A percentile compares a stretch with the other conserved stretches of the same genome.
These are phyloP conservation scores for Glycine soja DNA, from an alignment of 306 rosid species.

Conservation along the genomic window DNA sequence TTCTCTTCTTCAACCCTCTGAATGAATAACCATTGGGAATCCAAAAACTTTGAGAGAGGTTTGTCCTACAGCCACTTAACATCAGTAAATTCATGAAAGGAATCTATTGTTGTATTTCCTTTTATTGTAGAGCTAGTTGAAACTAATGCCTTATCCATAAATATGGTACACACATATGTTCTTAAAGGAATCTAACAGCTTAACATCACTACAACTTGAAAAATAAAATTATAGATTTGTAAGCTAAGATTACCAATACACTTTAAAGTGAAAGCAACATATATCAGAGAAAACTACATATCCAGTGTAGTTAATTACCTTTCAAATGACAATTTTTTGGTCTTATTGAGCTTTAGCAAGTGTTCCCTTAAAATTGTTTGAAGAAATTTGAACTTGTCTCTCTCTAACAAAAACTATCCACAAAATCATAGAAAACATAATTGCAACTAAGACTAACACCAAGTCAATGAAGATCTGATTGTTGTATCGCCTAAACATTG, in stretches of 20 bases:
- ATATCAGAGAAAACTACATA: too few species aligned
- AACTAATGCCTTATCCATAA: slow-evolving; percentile 54
- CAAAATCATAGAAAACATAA: slow-evolving; percentile 59
- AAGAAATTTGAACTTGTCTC: slow-evolving; percentile 43
- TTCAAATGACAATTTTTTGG: too few species aligned
- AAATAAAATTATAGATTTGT: slow-evolving; percentile 27
- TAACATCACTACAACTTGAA: slow-evolving; percentile 55
- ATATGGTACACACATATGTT: slow-evolving; percentile 51
- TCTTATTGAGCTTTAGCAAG: too few species aligned
- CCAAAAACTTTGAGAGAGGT: slow-evolving; percentile 55
- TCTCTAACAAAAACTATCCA: slow-evolving; percentile 57
- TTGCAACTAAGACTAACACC: slow-evolving; percentile 44
- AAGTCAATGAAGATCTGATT: slow-evolving; percentile 48
- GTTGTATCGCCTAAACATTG: slow-evolving; percentile 34
- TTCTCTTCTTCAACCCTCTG: slow-evolving; percentile 58
- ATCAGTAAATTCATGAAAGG: slow-evolving; percentile 51
- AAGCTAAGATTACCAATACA: slow-evolving; percentile 33
- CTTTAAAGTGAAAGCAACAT: background rate
- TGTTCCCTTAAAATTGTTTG: background rate
- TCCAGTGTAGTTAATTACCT: too few species aligned
- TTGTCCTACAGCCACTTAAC: slow-evolving; percentile 59
- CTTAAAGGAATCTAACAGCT: slow-evolving; percentile 50
- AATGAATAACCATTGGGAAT: slow-evolving; percentile 59
- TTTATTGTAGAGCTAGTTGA: slow-evolving; percentile 54
- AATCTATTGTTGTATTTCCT: slow-evolving; percentile 49